A percentile compares a stretch with the other conserved stretches of the same genome.
Conservation (phyloP, 176 grass and related monocot species). For the Guadua angustifolia region DNA sequence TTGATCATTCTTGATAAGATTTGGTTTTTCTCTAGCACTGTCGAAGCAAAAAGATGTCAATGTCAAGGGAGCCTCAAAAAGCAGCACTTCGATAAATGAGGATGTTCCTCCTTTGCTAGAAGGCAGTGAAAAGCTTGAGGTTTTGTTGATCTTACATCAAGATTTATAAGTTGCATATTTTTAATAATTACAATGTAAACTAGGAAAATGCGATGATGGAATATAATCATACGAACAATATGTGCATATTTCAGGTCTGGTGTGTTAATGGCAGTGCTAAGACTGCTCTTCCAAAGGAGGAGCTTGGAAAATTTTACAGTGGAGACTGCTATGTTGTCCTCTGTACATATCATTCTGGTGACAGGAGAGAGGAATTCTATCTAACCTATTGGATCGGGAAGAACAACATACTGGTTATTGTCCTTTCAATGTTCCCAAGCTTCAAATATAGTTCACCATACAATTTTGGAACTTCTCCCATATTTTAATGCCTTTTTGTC, state of each 20-base stretch:
- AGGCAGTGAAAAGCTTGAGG: conserved; percentile 83
- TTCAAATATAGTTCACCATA: neutral
- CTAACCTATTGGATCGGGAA: conserved; percentile 91
- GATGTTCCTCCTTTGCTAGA: conserved; percentile 92
- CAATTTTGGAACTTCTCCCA: conserved; percentile 5
- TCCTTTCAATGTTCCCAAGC: neutral
- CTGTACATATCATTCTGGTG: conserved; percentile 88
- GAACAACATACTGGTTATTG: conserved; percentile 58
- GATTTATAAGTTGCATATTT: conserved; percentile 18
- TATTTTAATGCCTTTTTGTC: conserved; percentile 14
- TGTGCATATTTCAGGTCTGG: conserved; percentile 74
- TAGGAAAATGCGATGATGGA: conserved; percentile 8
- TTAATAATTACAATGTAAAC: conserved; percentile 10
- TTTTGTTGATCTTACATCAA: conserved; percentile 42
- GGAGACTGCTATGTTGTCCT: conserved; percentile 94
- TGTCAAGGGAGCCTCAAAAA: conserved; percentile 71
- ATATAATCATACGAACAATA: conserved; percentile 26
- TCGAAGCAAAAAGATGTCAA: conserved; percentile 70
- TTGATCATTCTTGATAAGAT: conserved; percentile 35
- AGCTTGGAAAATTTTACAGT: conserved; percentile 84
- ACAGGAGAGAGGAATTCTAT: conserved; percentile 92
- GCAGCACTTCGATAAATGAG: conserved; percentile 48
- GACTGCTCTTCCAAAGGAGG: conserved; percentile 77
- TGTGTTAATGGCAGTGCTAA: conserved; percentile 62
- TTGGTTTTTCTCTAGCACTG: conserved; percentile 57